These are phyloP conservation scores for Huntiella moniliformis DNA, from an alignment of 2,329 filamentous ascomycete species.

Conservation along the genomic window DNA sequence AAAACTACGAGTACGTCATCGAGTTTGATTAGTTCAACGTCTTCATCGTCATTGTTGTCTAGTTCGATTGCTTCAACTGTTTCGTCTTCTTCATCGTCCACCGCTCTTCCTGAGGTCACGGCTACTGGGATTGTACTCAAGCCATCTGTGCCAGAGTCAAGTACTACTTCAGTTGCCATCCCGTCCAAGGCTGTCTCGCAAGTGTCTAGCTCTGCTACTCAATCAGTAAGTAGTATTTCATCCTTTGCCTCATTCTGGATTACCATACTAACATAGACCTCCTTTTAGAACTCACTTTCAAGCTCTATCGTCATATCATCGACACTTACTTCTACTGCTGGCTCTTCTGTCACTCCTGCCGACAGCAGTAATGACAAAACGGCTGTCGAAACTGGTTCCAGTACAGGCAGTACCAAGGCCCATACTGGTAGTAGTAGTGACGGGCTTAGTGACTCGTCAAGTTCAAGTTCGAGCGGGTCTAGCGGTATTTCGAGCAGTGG, in stretches of 20 bases:
- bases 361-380: not conserved
- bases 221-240: constrained; percentile 2
- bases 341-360: not conserved
- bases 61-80: not conserved
- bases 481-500: not conserved
- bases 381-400: not conserved
- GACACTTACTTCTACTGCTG: not conserved
- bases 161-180: not conserved
- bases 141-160: not conserved
- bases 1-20: too few species aligned
- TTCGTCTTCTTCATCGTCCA: not conserved
- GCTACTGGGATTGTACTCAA: too few species aligned
- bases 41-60: too few species aligned
- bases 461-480: not conserved
- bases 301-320: constrained; percentile 4
- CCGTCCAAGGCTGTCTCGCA: not conserved
- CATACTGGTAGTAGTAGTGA: too few species aligned
- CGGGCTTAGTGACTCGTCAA: too few species aligned
- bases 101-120: not conserved
- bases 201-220: constrained; percentile 2
- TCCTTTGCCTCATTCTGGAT: not conserved
- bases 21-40: too few species aligned
- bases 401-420: too few species aligned
- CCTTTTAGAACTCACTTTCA: not conserved
- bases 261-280: too few species aligned